Conservation (phyloP, 768 basidiomycete species). For the Lyophyllum atratum region DNA sequence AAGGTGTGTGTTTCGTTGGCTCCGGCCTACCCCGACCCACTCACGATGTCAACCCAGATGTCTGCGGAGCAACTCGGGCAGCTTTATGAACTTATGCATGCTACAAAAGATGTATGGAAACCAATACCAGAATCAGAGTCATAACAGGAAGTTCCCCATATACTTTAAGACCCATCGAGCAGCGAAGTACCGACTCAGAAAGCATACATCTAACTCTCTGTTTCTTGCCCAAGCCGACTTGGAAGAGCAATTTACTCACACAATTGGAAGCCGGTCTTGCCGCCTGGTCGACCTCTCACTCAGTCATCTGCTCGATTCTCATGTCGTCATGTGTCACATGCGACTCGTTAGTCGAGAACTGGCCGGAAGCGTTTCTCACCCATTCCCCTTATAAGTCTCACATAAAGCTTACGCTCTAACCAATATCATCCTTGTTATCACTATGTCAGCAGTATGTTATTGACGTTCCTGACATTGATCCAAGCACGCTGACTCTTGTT, state of each 20-base stretch:
- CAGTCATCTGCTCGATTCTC: slow-evolving; percentile 2
- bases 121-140: slow-evolving; percentile 36
- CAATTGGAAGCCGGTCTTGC: background rate
- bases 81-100: slow-evolving; percentile 93
- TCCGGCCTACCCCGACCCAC: background rate
- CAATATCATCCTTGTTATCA: background rate
- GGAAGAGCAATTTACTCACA: background rate
- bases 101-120: slow-evolving; percentile 87
- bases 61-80: slow-evolving; percentile 91
- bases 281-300: background rate
- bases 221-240: background rate
- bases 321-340: slow-evolving; percentile 19
- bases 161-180: background rate
- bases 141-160: slow-evolving; percentile 11
- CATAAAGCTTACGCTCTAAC: background rate
- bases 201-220: background rate
- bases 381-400: slow-evolving; percentile 6
- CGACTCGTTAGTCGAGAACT: background rate
- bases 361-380: background rate
- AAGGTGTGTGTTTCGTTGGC: slow-evolving; percentile 49
- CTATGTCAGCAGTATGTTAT: slow-evolving; percentile 31
- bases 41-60: slow-evolving; percentile 53
- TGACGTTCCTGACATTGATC: background rate
- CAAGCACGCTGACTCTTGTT: background rate
- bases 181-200: background rate